Conservation (phyloP, 2,329 filamentous ascomycete species). For the Huntiella decipiens region DNA sequence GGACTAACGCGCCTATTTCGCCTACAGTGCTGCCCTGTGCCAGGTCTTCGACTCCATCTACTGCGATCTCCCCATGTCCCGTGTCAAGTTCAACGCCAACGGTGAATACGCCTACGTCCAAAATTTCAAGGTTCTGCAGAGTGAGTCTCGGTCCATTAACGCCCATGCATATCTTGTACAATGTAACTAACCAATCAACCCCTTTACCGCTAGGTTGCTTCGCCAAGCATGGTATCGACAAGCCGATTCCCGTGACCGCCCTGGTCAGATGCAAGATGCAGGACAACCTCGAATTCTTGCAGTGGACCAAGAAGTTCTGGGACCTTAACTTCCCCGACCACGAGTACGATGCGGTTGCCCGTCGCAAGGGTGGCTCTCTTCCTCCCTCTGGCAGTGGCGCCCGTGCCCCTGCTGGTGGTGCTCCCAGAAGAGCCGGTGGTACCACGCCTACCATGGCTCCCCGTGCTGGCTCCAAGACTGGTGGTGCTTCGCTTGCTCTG, state of each 20-base stretch:
- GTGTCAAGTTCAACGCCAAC: conserved; percentile 97
- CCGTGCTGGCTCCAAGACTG: conserved; percentile 23
- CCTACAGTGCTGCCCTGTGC: conserved; percentile 68
- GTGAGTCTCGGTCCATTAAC: conserved; percentile 31
- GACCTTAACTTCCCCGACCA: conserved; percentile 95
- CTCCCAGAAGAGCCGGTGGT: conserved; percentile 33
- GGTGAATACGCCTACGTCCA: conserved; percentile 93
- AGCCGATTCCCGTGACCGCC: conserved; percentile 69
- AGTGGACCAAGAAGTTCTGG: conserved; percentile 95
- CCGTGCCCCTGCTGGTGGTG: conserved; percentile 30
- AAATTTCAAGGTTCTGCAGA: conserved; percentile 96
- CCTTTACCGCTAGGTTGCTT: conserved; percentile 47
- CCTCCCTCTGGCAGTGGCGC: conserved; percentile 29
- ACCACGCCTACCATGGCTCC: conserved; percentile 40
- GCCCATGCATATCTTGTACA: no score
- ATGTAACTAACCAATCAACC: no score
- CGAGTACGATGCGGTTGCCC: conserved; percentile 78
- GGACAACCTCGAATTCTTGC: conserved; percentile 96
- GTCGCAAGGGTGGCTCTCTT: conserved; percentile 60
- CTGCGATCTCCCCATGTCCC: conserved; percentile 80
- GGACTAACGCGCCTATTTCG: conserved; percentile 4
- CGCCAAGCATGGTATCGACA: conserved; percentile 70
- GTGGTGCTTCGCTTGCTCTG: conserved; percentile 44
- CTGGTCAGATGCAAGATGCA: conserved; percentile 99
- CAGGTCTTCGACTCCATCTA: conserved; percentile 98